Evolutionary conservation across 345 rosid genomes (phyloP).

Genomic region (Bruguiera gymnorhiza): DNA sequence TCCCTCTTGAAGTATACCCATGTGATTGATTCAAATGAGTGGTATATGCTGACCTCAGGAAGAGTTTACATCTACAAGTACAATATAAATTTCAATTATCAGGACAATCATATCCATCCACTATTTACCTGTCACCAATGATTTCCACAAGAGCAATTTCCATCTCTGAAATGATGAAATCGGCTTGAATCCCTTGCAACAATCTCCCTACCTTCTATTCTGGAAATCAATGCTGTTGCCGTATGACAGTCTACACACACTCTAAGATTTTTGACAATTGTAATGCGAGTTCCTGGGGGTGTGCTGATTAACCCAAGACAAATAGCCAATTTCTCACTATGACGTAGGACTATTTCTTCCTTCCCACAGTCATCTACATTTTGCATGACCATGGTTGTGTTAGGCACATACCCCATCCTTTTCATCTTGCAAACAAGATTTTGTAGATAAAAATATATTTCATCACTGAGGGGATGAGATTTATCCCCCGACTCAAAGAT

Average conservation of each 20-base stretch:
- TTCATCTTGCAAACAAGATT: conserved; percentile 19
- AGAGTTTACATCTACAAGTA: too few relatives aligned
- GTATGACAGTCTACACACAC: conserved; percentile 27
- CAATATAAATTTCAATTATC: too few relatives aligned
- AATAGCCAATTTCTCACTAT: conserved; percentile 34
- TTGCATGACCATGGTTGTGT: conserved; percentile 30
- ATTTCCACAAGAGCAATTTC: conserved; percentile 5
- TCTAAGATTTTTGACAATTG: conserved; percentile 28
- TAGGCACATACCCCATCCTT: conserved; percentile 22
- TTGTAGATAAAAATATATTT: conserved; percentile 12
- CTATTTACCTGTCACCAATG: background rate
- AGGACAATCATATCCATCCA: background rate
- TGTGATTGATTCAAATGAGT: too few relatives aligned
- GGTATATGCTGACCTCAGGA: too few relatives aligned
- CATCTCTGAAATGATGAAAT: conserved; percentile 11
- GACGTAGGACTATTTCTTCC: conserved; percentile 28
- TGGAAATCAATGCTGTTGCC: conserved; percentile 24
- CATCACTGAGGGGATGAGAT: conserved; percentile 21
- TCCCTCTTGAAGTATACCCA: too few relatives aligned
- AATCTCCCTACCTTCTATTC: conserved; percentile 23
- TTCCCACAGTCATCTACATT: conserved; percentile 16
- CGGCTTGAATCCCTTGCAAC: conserved; percentile 22
- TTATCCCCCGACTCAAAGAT: conserved; percentile 30
- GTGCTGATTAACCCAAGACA: conserved; percentile 21
- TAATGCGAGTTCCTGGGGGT: conserved; percentile 12